Evolutionary conservation across 495 filamentous ascomycete species (phyloP).

Genomic region (Baudoinia panamericana): DNA sequence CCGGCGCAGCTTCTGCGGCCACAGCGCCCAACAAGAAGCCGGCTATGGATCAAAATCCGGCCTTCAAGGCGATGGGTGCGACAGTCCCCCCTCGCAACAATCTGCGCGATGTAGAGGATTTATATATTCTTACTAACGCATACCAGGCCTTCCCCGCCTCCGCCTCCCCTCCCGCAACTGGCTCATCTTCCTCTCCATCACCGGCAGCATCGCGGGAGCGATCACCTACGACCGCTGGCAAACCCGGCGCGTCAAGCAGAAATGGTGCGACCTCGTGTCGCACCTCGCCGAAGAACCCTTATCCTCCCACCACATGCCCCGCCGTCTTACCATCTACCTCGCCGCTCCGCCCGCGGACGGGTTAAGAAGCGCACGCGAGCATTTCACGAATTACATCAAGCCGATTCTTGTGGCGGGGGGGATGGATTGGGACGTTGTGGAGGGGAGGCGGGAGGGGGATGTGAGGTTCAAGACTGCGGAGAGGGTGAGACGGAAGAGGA

Average conservation of each 20-base stretch:
- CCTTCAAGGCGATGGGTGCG: constrained; percentile 21
- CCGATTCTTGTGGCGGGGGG: constrained; percentile 80
- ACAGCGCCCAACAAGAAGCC: constrained; percentile 10
- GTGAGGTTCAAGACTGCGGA: constrained; percentile 71
- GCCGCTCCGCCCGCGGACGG: constrained; percentile 76
- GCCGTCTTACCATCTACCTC: constrained; percentile 77
- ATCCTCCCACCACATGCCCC: constrained; percentile 53
- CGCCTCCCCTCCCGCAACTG: constrained; percentile 94
- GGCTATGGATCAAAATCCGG: constrained; percentile 17
- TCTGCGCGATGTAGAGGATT: neutral
- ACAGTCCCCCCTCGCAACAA: too few species aligned
- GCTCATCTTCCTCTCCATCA: constrained; percentile 82
- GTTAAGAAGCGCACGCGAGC: constrained; percentile 66
- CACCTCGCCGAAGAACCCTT: constrained; percentile 71
- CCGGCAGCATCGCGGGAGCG: constrained; percentile 59
- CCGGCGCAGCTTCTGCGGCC: neutral
- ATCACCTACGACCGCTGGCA: constrained; percentile 83
- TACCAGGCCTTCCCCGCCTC: constrained; percentile 55
- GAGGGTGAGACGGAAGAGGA: constrained; percentile 55
- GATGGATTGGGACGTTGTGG: constrained; percentile 88
- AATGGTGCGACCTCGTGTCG: constrained; percentile 80
- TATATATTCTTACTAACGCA: neutral
- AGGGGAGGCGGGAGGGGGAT: constrained; percentile 80
- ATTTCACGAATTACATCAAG: constrained; percentile 93
- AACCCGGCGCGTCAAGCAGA: constrained; percentile 66